Base-by-base conservation (phyloP, 2,329 filamentous ascomycete genomes). In the Cadophora malorum region DNA sequence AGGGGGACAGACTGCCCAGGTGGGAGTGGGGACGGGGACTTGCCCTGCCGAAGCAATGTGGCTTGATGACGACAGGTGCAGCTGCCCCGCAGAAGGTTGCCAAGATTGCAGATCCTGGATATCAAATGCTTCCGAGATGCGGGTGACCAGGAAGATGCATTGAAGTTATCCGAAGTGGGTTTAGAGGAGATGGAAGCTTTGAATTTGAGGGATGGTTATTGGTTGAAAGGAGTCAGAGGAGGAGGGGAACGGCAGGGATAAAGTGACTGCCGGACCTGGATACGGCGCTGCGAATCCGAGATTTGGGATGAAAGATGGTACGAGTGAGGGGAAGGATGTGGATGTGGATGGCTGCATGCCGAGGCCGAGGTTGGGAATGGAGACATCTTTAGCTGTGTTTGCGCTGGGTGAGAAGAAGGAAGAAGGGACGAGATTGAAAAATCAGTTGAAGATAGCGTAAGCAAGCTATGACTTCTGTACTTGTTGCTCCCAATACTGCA, bases 151-250 rank as follows among this genome's bases (percentile, higher is more conserved):
- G 33, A 45, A 38, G 56, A 28, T 25, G 35, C 35, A 38, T 23
- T 4, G 21, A 38, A 19, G 28, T 33, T n/a, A 5, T 45, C 41
- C 55, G 47, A 53, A 47, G 16, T 12, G 19, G 50, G 64, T 50
- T 66, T 58, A 58, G 59, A 28, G 10, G 31, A n/a, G 12, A 14
- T 2, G 16, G 35, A 45, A 66, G 64, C 64, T 66, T 66, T 55
- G 38, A 14, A 35, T 66, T 62, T 0, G 12, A 25, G 21, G 16
- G 35, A 31, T 21, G 33, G 9, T 47, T 31, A 66, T 66, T 66
- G 58, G 64, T 33, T 25, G 21, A 33, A 6, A 21, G 28, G 59
- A 50, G 7, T n/a, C 5, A 45, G 41, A 55, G 4, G 28, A 23
- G 23, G 21, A 53, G 28, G 23, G 21, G 12, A 16, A 19, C 1